Base-by-base conservation (phyloP, 805 yeast genomes). In the Kodamaea hsintzibuensis region DNA sequence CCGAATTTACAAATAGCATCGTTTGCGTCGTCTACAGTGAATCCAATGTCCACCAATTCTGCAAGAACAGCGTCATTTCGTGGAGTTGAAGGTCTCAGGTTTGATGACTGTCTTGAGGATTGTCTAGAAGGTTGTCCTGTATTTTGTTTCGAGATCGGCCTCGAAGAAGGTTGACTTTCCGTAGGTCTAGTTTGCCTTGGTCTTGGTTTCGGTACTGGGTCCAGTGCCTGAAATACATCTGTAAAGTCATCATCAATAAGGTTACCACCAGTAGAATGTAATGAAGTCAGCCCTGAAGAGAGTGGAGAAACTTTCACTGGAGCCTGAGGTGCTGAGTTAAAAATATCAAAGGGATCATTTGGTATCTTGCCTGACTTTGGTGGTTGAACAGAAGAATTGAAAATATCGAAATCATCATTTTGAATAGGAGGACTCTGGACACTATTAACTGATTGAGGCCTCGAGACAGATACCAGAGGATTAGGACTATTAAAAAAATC, bases 21-120 rank as follows among this genome's bases (percentile, higher is more conserved):
- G 22, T 76, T 78, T 3, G 95, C 84, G 50, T 77, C 81, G 1
- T 82, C 84, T 0, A 80, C 71, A 1, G 86, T 68, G 62, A 90
- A 90, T 2, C 96, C 96, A 83, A 90, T 90, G 55, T 89, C 95
- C 2, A 88, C 69, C 43, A 89, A 73, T 59, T 84, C 88, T 0
- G 93, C 93, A 14, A 89, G 64, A 1, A 83, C 76, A 42, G 71
- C 71, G 58, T 84, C 88, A 45, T 68, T 66, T 7, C 64, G 48
- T 2, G 52, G 18, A 18, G 37, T 42, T 18, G 18, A 17, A 16
- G 39, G 27, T 49, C 42, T 49, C 35, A 22, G 25, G 6, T 22
- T 22, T 4, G 25, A 22, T 47, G 52, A 39, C 40, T 19, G 42
- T 17, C 52, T 48, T 35, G 40, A 13, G 14, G 48, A 6, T 33